phyloP scores from a whole-genome alignment of 139 green algal species.

The Tetraselmis chui region DNA sequence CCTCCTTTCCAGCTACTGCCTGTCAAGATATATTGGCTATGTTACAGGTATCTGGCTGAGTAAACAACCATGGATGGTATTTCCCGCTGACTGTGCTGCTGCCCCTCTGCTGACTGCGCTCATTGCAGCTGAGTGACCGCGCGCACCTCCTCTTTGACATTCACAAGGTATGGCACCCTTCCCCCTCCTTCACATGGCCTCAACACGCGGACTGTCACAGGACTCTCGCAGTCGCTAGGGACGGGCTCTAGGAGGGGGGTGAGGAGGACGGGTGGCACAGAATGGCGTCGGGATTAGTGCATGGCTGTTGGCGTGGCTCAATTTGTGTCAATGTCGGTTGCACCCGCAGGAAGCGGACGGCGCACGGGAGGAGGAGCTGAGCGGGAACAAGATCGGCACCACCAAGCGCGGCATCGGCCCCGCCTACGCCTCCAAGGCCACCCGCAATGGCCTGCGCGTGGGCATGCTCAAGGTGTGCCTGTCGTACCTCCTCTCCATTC shows the following conservation, averaged over 20 bases:
- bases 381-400: conserved; percentile 89
- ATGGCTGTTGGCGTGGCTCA: too few relatives aligned
- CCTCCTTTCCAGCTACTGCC: too few relatives aligned
- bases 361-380: conserved; percentile 83
- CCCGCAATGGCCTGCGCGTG: conserved; percentile 88
- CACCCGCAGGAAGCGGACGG: conserved; percentile 88
- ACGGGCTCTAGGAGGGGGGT: too few relatives aligned
- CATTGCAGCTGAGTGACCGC: conserved; percentile 38
- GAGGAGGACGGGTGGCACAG: too few relatives aligned
- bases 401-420: conserved; percentile 97
- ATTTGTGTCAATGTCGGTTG: too few relatives aligned
- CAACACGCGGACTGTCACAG: too few relatives aligned
- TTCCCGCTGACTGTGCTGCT: background rate
- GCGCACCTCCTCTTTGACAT: conserved; percentile 98
- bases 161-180: conserved; percentile 59
- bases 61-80: conserved; percentile 40
- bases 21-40: too few relatives aligned
- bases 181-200: too few relatives aligned
- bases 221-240: too few relatives aligned
- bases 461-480: conserved; percentile 28
- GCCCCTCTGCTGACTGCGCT: conserved; percentile 57
- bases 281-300: too few relatives aligned
- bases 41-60: too few relatives aligned
- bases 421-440: conserved; percentile 92
- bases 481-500: background rate